phyloP scores from a whole-genome alignment of 371 early-diverging fungal genomes.

The Apophysomyces ossiformis region DNA sequence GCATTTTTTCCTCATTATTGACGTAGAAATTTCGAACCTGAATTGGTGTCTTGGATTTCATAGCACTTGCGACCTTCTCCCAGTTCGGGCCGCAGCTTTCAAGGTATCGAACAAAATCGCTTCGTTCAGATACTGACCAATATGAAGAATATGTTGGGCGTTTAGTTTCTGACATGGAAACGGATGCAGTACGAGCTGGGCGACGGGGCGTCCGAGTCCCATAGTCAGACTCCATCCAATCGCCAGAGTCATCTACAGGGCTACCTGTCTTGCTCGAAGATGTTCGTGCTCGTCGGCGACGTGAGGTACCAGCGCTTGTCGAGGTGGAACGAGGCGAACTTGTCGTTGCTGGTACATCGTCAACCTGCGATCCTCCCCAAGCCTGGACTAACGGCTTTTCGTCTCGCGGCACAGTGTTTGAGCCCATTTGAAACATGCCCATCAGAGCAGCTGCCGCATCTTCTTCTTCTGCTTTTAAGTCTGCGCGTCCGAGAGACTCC shows the following conservation, averaged over 20 bases:
- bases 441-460: constrained; percentile 57
- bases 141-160: constrained; percentile 76
- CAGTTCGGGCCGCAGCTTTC: constrained; percentile 76
- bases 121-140: constrained; percentile 85
- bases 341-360: constrained; percentile 10
- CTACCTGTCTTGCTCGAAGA: constrained; percentile 31
- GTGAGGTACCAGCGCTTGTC: constrained; percentile 13
- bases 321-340: constrained; percentile 1
- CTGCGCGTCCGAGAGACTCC: constrained; percentile 26
- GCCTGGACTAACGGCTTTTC: background rate
- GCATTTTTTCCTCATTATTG: constrained; percentile 73
- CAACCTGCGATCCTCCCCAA: constrained; percentile 15
- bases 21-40: constrained; percentile 87
- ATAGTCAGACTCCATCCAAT: constrained; percentile 36
- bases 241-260: constrained; percentile 19
- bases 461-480: constrained; percentile 56
- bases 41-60: constrained; percentile 79
- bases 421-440: constrained; percentile 54
- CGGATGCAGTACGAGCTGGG: constrained; percentile 31
- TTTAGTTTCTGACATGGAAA: constrained; percentile 30
- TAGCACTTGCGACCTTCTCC: constrained; percentile 72
- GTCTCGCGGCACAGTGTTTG: constrained; percentile 18
- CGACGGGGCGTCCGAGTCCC: constrained; percentile 26
- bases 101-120: constrained; percentile 69
- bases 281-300: constrained; percentile 31